Percentiles rank a stretch among this genome's conserved stretches.
These are phyloP conservation scores for Heliosperma pusillum DNA, from an alignment of 148 eudicot species.

Conservation along the genomic window DNA sequence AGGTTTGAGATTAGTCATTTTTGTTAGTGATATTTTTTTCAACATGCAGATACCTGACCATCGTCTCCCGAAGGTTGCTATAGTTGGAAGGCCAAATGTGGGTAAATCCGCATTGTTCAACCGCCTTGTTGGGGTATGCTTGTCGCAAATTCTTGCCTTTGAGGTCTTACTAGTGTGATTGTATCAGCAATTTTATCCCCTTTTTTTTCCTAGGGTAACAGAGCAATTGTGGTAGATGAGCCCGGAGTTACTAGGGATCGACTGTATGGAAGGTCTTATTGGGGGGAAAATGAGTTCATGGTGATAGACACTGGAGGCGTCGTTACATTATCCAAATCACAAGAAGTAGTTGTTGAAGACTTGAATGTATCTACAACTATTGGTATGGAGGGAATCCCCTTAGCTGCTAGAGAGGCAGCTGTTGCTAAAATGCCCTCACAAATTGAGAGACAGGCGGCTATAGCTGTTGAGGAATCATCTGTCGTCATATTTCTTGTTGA, in stretches of 20 bases:
- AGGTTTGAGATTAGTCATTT: not conserved
- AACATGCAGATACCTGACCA: constrained; percentile 70
- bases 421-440: constrained; percentile 95
- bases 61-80: constrained; percentile 84
- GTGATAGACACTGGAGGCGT: constrained; percentile 96
- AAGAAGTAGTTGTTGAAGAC: constrained; percentile 69
- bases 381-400: constrained; percentile 98
- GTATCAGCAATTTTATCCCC: not conserved
- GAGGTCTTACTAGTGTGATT: constrained; percentile 1
- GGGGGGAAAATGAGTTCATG: constrained; percentile 89
- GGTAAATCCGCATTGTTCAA: constrained; percentile 97
- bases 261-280: constrained; percentile 84
- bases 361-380: constrained; percentile 83
- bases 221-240: constrained; percentile 96
- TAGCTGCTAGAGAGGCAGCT: constrained; percentile 86
- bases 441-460: constrained; percentile 88
- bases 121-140: constrained; percentile 90
- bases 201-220: constrained; percentile 58
- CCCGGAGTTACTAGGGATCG: constrained; percentile 99
- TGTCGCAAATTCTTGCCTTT: constrained; percentile 14
- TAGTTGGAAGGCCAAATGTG: constrained; percentile 98
- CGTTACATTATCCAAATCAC: constrained; percentile 69
- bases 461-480: constrained; percentile 89
- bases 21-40: constrained; percentile 8
- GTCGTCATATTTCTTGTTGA: constrained; percentile 92